phyloP scores from a whole-genome alignment of 139 green algal species.

The Volvox reticuliferus region DNA sequence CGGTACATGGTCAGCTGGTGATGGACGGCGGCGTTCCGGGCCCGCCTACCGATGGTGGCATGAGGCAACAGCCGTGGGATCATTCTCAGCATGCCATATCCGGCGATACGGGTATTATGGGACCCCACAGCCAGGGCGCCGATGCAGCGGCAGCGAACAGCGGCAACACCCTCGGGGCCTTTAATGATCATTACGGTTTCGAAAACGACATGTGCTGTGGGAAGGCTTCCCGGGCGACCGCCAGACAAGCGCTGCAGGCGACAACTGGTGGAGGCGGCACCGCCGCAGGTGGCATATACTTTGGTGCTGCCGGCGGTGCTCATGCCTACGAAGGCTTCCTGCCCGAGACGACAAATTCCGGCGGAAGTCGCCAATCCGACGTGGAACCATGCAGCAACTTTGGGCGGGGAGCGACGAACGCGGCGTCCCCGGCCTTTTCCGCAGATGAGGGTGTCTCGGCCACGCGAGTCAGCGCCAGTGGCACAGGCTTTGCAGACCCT shows the following conservation, averaged over 20 bases:
- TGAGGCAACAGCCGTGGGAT: too few relatives aligned
- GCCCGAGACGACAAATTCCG: neutral
- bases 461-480: constrained; percentile 8
- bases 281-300: neutral
- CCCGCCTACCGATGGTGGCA: too few relatives aligned
- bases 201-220: neutral
- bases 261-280: too few relatives aligned
- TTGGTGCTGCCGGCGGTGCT: neutral
- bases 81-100: neutral
- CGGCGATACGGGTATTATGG: neutral
- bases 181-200: neutral
- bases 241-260: neutral
- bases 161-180: constrained; percentile 7
- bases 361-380: neutral
- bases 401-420: neutral
- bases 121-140: neutral
- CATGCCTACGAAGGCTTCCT: neutral
- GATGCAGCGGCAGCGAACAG: neutral
- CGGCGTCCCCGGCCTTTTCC: neutral
- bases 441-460: neutral
- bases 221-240: neutral
- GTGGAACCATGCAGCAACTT: neutral
- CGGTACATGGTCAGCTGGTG: neutral
- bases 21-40: too few relatives aligned
- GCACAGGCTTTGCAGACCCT: neutral